Base-by-base conservation (phyloP, 495 filamentous ascomycete genomes). In the Hypoxylon cercidicola region DNA sequence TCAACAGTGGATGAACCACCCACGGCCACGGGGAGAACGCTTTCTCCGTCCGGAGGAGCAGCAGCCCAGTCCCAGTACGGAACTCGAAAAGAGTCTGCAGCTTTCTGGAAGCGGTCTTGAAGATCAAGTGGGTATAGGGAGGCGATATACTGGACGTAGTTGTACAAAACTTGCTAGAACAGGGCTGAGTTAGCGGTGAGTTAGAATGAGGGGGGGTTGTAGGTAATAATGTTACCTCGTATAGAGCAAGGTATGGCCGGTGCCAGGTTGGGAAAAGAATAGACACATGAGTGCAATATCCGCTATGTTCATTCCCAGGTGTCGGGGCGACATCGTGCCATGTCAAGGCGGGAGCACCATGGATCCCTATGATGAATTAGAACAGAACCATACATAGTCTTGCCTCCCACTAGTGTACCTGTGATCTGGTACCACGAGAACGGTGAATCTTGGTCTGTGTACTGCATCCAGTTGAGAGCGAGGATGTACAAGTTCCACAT, bases 191-290 rank as follows among this genome's bases (percentile, higher is more conserved):
- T 44, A 70, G 37, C 35, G 19, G 6, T 19, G 13, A 23, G 28
- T 18, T 20, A 18, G 43, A 51, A 25, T 25, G n/a, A n/a, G n/a
- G n/a, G n/a, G n/a, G n/a, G n/a, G n/a, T n/a, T n/a, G n/a, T n/a
- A n/a, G n/a, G n/a, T n/a, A n/a, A n/a, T n/a, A n/a, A n/a, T n/a
- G n/a, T n/a, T 75, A 89, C 88, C 83, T 91, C 89, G 59, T 85
- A 85, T 28, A 91, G 73, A 34, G 82, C 82, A 55, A 91, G 78
- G 72, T 91, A 92, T 13, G 88, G 85, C 40, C 89, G 78, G 76
- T 92, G 89, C 89, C 89, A 92, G 16, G 87, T 82, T 35, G 83
- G 81, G 65, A 91, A 91, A 30, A 91, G 75, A 45, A 86, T 82
- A 8, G 85, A 89, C 10, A 78, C 76, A 73, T 91, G 89, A 13